Evolutionary conservation across 257 asterid species (phyloP), one percentile per base, ranked within the genome.

Genomic region (Schizonepeta tenuifolia): DNA sequence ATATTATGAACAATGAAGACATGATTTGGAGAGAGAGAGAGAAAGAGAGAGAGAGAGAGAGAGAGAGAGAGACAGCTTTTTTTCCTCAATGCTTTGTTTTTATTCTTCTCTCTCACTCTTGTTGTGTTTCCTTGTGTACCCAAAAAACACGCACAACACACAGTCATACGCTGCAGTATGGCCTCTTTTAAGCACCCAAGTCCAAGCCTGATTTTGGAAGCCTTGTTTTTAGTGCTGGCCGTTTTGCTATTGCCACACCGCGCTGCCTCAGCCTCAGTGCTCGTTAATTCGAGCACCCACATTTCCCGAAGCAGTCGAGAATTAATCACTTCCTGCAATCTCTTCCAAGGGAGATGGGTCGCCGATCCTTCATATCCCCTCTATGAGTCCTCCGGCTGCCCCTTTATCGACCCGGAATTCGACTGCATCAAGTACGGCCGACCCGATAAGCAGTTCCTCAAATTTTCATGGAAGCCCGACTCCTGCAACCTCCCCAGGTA

Each of bases 371-470:
- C 96, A 0, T 82, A 77, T 36, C 88, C 92, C 17, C 74, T 85
- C 3, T 90, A 90, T 46, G 57, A 84, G 5, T 83, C 89, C 41
- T 65, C 84, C 7, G 36, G 14, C 20, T 90, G 96, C 83, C 93
- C 93, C 0, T 90, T 86, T 28, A 78, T 90, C 41, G 96, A 88
- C 80, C 82, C 92, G 0, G 90, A 86, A 54, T 90, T 88, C 51
- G 84, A 90, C 56, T 90, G 96, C 83, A 44, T 75, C 2, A 88
- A 83, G 46, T 84, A 75, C 70, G 93, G 95, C 22, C 91, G 96
- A 2, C 89, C 91, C 31, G 95, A 90, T 54, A 85, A 17, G 11
- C 80, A 77, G 65, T 90, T 72, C 76, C 92, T 85, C 82, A 83
- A 78, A 80, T 90, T 71, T 31, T 77, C 89, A 0, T 90, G 96